Evolutionary conservation across 169 alveolate species (phyloP), one percentile per base, ranked within the genome.

Genomic region (Babesia microti): DNA sequence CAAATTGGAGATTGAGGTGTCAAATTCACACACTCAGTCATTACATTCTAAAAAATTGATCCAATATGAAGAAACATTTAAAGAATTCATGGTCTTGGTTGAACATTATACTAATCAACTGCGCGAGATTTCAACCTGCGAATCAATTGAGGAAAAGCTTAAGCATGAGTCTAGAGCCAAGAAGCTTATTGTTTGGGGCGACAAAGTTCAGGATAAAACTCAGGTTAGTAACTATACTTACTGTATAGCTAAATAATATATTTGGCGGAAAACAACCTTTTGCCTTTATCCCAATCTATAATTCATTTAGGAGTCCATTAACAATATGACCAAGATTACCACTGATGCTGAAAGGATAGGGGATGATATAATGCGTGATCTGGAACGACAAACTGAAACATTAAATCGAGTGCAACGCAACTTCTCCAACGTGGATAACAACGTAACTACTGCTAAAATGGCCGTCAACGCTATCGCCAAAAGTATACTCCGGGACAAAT

Each of bases 291-390:
- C 2, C 39, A 7, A 18, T 3, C 0, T 44, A 24, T 11, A 14
- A 28, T 26, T 4, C 22, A 37, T 24, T 19, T 37, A 63, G 75
- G 56, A 47, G 12, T 42, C 67, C 11, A 52, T 63, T 3, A 63
- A 52, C 22, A 37, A 68, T 15, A 63, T 63, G 55, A 70, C 76
- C 45, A 72, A 68, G 11, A 58, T 92, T 6, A 94, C 96, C 1
- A 79, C 80, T n/a, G 92, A 89, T 47, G 72, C 92, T 37, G 97
- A 90, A 41, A 85, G 88, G 51, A 81, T 92, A 32, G 95, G 95
- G 1, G 88, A 80, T 24, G 99, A 94, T 28, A 90, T 94, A 11
- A 69, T 85, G 29, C 86, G 91, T 70, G 90, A 89, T 45, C 70
- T 94, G 32, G 98, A 92, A 63, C 54, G 51, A 28, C 75, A 63